These are phyloP conservation scores for Ascochyta fabae DNA, from an alignment of 2,329 filamentous ascomycete genomes.

Conservation along the genomic window DNA sequence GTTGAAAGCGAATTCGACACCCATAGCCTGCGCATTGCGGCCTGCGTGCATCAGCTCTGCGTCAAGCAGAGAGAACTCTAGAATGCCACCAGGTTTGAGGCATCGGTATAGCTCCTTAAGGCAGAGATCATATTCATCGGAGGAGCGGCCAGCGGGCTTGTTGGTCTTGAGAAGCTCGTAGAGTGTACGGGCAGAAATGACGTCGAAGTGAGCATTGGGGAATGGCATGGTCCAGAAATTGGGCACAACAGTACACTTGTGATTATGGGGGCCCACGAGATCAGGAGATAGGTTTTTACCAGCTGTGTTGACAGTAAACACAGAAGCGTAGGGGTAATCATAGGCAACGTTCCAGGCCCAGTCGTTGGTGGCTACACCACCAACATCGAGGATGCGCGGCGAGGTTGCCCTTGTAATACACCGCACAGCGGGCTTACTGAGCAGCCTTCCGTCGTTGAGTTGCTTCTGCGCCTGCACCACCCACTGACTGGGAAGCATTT, in stretches of 20 bases:
- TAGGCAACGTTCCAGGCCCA: slow-evolving; percentile 96
- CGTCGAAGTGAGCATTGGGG: slow-evolving; percentile 82
- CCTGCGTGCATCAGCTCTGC: slow-evolving; percentile 88
- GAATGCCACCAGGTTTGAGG: slow-evolving; percentile 88
- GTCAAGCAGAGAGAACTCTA: slow-evolving; percentile 91
- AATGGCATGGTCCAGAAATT: slow-evolving; percentile 84
- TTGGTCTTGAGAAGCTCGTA: slow-evolving; percentile 79
- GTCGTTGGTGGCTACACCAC: slow-evolving; percentile 82
- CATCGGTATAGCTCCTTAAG: slow-evolving; percentile 87
- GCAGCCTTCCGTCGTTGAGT: slow-evolving; percentile 65
- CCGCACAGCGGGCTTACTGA: slow-evolving; percentile 57
- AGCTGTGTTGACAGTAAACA: slow-evolving; percentile 81
- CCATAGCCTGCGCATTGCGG: slow-evolving; percentile 77
- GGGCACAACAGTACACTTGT: slow-evolving; percentile 80
- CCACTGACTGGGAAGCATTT: slow-evolving; percentile 68
- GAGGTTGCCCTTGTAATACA: slow-evolving; percentile 64
- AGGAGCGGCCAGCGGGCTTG: slow-evolving; percentile 55
- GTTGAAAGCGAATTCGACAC: slow-evolving; percentile 89
- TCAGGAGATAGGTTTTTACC: slow-evolving; percentile 52
- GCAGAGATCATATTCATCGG: slow-evolving; percentile 86
- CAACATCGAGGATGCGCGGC: slow-evolving; percentile 81
- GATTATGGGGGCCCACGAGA: slow-evolving; percentile 80
- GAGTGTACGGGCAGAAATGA: slow-evolving; percentile 87
- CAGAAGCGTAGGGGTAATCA: slow-evolving; percentile 82
- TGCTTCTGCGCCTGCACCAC: slow-evolving; percentile 66